Base-by-base conservation (phyloP, 1,284 basidiomycete genomes). In the Bjerkandera adusta region DNA sequence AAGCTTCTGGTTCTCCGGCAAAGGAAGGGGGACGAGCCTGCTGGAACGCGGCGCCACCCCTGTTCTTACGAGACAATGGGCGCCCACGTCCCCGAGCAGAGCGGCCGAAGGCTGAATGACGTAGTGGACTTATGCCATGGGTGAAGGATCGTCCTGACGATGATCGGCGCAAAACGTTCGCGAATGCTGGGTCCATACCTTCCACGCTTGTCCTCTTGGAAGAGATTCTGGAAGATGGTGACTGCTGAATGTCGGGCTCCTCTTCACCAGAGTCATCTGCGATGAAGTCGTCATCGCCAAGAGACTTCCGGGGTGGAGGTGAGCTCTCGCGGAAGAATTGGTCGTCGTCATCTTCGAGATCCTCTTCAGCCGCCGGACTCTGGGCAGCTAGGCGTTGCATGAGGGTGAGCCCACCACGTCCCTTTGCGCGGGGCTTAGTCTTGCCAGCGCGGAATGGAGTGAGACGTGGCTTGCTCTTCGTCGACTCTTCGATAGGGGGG, bases 171-270 rank as follows among this genome's bases (percentile, higher is more conserved):
- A 89, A 76, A 12, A 90, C 71, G 51, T 89, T 89, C 45, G 88
- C 87, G 59, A 89, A 92, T 0, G 69, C 75, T 8, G 89, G 89
- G 55, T 92, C 89, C 85, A 92, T 89, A 32, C 88, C 88, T 43
- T 92, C 89, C 8, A 90, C 71, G 55, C 85, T 89, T 2, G 76
- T 76, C 26, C 73, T 69, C 51, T 83, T 84, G 2, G 79, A 81
- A 18, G 61, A 45, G 15, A 54, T 26, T 16, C 36, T 36, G 64
- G 61, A 13, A 5, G 69, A 73, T 3, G 70, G 70, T 1, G 76
- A 74, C 12, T 70, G 69, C 13, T 69, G 65, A 10, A 62, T 43
- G 26, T 70, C 62, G 16, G 56, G 67, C 5, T 68, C 65, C 3
- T 66, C 56, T 11, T 68, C 62, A 33, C 73, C 72, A 37, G 73